Evolutionary conservation across 805 yeast genomes (phyloP).

Genomic region (Yamadazyma philogaea): DNA sequence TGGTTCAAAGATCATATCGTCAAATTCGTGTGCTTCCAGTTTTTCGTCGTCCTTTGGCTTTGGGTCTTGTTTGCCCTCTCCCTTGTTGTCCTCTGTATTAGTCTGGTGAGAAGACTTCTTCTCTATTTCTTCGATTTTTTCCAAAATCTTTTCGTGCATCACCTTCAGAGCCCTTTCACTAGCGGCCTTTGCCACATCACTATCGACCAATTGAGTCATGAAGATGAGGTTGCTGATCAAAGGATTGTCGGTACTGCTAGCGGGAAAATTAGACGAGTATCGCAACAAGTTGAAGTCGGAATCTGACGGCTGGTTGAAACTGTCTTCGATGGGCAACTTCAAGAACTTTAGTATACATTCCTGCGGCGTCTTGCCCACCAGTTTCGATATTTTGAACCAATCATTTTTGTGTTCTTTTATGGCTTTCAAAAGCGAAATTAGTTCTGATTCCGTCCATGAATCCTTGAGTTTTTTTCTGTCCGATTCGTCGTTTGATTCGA

Average conservation of each 20-base stretch:
- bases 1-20: slow-evolving; percentile 13
- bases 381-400: slow-evolving; percentile 75
- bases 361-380: slow-evolving; percentile 67
- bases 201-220: slow-evolving; percentile 79
- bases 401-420: slow-evolving; percentile 62
- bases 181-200: slow-evolving; percentile 81
- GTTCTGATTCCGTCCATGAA: slow-evolving; percentile 66
- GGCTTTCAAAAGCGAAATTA: slow-evolving; percentile 59
- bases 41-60: slow-evolving; percentile 9
- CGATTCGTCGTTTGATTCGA: slow-evolving; percentile 1
- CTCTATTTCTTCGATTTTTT: slow-evolving; percentile 32
- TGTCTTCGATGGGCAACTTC: slow-evolving; percentile 78
- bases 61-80: slow-evolving; percentile 5
- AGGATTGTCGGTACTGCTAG: slow-evolving; percentile 85
- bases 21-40: slow-evolving; percentile 10
- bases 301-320: slow-evolving; percentile 48
- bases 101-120: slow-evolving; percentile 9
- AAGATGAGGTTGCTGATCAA: slow-evolving; percentile 90
- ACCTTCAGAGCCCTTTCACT: slow-evolving; percentile 58
- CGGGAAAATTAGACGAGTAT: slow-evolving; percentile 81
- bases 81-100: slow-evolving; percentile 9
- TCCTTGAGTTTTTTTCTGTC: slow-evolving; percentile 28
- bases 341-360: slow-evolving; percentile 79
- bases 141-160: slow-evolving; percentile 41
- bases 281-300: slow-evolving; percentile 68